Evolutionary conservation across 2,329 filamentous ascomycete genomes (phyloP), one percentile per base, ranked within the genome.

Genomic region (Calycina marina): DNA sequence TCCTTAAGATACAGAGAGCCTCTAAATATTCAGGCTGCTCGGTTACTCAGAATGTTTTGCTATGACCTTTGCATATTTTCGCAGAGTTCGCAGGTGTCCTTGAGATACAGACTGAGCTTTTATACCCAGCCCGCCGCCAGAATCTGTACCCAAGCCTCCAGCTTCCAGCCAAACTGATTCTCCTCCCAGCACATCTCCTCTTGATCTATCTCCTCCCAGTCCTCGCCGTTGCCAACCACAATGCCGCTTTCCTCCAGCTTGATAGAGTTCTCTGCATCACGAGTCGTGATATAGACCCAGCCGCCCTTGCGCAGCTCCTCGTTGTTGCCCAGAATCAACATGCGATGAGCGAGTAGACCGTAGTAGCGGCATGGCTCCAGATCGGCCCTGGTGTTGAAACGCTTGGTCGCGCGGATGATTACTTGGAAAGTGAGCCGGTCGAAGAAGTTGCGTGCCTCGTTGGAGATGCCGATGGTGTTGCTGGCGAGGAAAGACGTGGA

Each of bases 181-280:
- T 35, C 29, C 20, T 38, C 42, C 36, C 35, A 40, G 2, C 40
- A 28, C 13, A 18, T 40, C 32, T 42, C 38, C 4, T 36, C 29
- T 2, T 36, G 38, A 9, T 28, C 17, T 16, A 31, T 11, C 15
- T 36, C 13, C 14, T n/a, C 18, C 32, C 32, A 41, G 4, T 18
- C 16, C 17, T 35, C 35, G 3, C 35, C 29, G 29, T 38, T 32
- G 16, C 40, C 32, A 29, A 34, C 31, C 18, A 5, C 18, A 9
- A 36, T 25, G 4, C 25, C 35, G 18, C 10, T 25, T 4, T 20
- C 28, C 1, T 18, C 14, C 5, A 22, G 31, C 12, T 25, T 16
- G 5, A 38, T 16, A 28, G 11, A 30, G 14, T 20, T 26, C 24
- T 30, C 28, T 10, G 35, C 37, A 13, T 25, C 27, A 10, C 12